phyloP scores from a whole-genome alignment of 768 basidiomycete species.

The Stropharia rugosoannulata region DNA sequence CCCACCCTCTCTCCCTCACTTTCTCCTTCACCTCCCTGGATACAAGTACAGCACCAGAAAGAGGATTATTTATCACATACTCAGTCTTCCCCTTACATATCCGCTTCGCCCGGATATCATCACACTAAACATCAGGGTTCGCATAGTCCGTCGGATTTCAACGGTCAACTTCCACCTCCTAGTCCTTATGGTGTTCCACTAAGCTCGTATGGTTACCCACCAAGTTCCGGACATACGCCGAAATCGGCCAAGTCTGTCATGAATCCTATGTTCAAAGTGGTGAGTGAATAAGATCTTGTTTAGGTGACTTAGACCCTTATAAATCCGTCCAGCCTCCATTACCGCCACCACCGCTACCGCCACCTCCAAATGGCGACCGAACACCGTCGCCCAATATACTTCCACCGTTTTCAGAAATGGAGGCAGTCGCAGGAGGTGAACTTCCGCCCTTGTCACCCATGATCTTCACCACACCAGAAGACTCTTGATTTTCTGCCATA shows the following conservation, averaged over 20 bases:
- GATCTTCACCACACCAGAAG: constrained; percentile 56
- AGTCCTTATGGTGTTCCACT: constrained; percentile 35
- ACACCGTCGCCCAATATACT: constrained; percentile 47
- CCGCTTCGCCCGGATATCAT: constrained; percentile 35
- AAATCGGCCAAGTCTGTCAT: constrained; percentile 70
- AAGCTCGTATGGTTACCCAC: constrained; percentile 45
- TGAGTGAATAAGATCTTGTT: constrained; percentile 52
- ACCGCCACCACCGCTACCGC: constrained; percentile 51
- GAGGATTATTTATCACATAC: constrained; percentile 31
- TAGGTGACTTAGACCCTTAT: constrained; percentile 34
- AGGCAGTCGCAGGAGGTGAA: constrained; percentile 79
- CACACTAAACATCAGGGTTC: constrained; percentile 32
- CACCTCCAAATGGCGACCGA: constrained; percentile 25
- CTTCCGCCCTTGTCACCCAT: constrained; percentile 73
- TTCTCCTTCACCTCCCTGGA: constrained; percentile 53
- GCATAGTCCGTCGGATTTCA: constrained; percentile 52
- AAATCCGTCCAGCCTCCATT: constrained; percentile 50
- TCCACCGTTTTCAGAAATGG: constrained; percentile 79
- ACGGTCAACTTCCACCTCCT: constrained; percentile 49
- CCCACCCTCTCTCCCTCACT: constrained; percentile 54
- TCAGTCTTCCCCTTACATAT: constrained; percentile 37
- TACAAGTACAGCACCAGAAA: constrained; percentile 43
- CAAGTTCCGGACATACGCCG: constrained; percentile 57
- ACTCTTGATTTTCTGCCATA: constrained; percentile 26
- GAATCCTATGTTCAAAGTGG: constrained; percentile 91